Evolutionary conservation across 2,329 filamentous ascomycete species (phyloP), one percentile per base, ranked within the genome.

Genomic region (Colletotrichum orchidophilum): DNA sequence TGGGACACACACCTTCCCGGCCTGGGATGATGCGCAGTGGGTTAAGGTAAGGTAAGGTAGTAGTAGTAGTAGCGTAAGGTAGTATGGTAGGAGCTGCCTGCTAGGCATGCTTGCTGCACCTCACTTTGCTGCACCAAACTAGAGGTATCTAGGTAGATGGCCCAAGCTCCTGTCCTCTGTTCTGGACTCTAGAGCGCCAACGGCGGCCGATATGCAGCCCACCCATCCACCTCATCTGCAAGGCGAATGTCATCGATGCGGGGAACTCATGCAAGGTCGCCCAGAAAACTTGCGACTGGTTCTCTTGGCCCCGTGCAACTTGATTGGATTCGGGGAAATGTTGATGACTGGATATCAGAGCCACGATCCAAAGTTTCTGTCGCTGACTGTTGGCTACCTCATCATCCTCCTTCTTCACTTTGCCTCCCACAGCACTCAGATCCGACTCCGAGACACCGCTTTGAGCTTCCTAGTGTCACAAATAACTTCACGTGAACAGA

Each of bases 131-230:
- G 39, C 39, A 33, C 1, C 31, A 9, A 7, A 33, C 31, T 33
- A 33, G 6, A 33, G 31, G 31, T 11, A 33, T 7, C 8, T 21
- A 72, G 49, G 71, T 58, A 63, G 69, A 57, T 76, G 74, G 75
- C 74, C 75, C 74, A 78, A 50, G 76, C 76, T 77, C 87, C 75
- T 86, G 88, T 49, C 4, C 3, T 57, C 27, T 26, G 42, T 42
- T 60, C 55, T 55, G 31, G 12, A 66, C 31, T 60, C 55, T 55
- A 39, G 12, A 66, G 62, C 49, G 33, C 62, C 63, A 60, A 24
- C 55, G 26, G 33, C 62, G 35, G 61, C 62, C 61, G 53, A 27
- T 21, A 66, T 29, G 12, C 27, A 15, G 33, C 26, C 33, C 26
- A 29, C 35, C 12, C 26, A 35, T 24, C 24, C 35, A 21, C 33